Base-by-base conservation (phyloP, 2,329 filamentous ascomycete genomes). In the Ceratocystis colombiana region DNA sequence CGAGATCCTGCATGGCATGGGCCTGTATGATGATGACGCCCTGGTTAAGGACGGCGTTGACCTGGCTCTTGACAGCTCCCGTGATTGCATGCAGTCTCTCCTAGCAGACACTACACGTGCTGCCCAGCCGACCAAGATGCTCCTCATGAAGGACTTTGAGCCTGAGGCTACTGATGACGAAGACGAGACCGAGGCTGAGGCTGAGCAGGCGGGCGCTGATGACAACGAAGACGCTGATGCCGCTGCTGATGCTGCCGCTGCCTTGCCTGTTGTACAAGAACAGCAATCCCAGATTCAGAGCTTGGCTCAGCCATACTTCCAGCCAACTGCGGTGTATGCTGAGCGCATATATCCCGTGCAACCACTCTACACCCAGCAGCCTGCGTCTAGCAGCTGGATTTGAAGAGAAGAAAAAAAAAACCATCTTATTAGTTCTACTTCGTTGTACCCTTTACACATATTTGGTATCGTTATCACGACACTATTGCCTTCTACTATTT, bases 1-100 rank as follows among this genome's bases (percentile, higher is more conserved):
- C 46, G 88, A 91, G 71, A 87, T 90, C 68, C 79, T 93, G 1
- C 81, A 91, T n/a, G 89, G 89, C 22, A 87, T 94, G 82, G 89
- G 89, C 0, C 81, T 94, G 0, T 94, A 94, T 74, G 89, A 90
- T 71, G 55, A 59, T 7, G 55, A 59, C 28, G 55, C 55, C 28
- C 25, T 59, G 10, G 28, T 3, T 30, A 78, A 83, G 3, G 88
- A 88, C 0, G 86, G 86, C 66, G 75, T 77, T 22, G 80, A 82
- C 66, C 76, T 79, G 37, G 76, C 79, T 63, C 73, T 82, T 65
- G 76, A 84, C 74, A 79, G 82, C 75, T 80, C 84, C 75, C 73
- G 79, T 62, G 79, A 79, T 4, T 81, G 81, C 30, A 79, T 83
- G 66, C 80, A 78, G 45, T 79, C 80, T 30, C 73, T 88, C 20